A percentile compares a stretch with the other conserved stretches of the same genome.
Evolutionary conservation across 257 asterid genomes (phyloP).

Genomic region (Marsdenia floribunda): DNA sequence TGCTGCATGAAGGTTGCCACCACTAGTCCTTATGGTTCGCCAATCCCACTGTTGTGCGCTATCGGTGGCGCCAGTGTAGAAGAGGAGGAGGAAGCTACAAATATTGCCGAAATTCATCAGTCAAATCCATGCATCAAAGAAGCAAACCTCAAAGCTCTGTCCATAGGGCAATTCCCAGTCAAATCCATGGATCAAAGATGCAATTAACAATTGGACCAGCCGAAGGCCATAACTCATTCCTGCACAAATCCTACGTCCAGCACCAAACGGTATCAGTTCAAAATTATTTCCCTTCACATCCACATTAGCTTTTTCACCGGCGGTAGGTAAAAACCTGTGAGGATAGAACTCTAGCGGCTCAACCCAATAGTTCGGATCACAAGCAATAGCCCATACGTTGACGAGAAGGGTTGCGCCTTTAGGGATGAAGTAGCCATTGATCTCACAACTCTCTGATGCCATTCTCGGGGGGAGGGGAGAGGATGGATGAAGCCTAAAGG

Average conservation of each 20-base stretch:
- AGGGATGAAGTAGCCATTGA: conserved; percentile 70
- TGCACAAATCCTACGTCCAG: conserved; percentile 82
- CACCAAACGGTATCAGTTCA: conserved; percentile 82
- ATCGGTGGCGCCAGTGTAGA: too few species aligned
- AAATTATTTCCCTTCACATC: too few species aligned
- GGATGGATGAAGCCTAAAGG: conserved; percentile 86
- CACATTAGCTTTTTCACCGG: conserved; percentile 63
- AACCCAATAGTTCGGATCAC: conserved; percentile 67
- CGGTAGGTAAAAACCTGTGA: conserved; percentile 50
- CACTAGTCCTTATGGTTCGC: too few species aligned
- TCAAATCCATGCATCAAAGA: too few species aligned
- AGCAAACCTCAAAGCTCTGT: conserved; percentile 22
- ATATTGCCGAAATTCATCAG: too few species aligned
- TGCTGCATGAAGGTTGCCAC: too few species aligned
- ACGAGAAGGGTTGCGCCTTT: too few species aligned
- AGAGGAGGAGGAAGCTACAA: too few species aligned
- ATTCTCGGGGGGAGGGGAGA: conserved; percentile 84
- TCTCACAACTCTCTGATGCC: conserved; percentile 48
- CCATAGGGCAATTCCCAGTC: conserved; percentile 53
- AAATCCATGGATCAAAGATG: conserved; percentile 67
- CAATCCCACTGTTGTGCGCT: too few species aligned
- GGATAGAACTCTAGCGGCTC: conserved; percentile 68
- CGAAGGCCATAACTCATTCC: conserved; percentile 75
- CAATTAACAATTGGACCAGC: conserved; percentile 68
- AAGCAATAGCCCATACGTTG: conserved; percentile 84